A percentile compares a stretch with the other conserved stretches of the same genome.
phyloP scores from a whole-genome alignment of 2,329 filamentous ascomycete species.

The Hypoxylon sp. region DNA sequence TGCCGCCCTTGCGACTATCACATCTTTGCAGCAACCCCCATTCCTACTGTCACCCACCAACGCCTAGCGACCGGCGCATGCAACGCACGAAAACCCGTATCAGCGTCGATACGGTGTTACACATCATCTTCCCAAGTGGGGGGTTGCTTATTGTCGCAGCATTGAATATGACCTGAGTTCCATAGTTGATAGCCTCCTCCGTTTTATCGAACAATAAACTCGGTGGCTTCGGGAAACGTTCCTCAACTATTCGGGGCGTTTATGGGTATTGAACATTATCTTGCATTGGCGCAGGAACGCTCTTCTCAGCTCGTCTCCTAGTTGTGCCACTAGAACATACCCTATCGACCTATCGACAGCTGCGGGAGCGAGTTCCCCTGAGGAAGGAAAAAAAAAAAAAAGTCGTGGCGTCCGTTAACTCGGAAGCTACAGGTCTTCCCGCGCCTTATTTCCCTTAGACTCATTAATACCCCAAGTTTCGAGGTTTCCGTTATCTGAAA shows the following conservation, averaged over 20 bases:
- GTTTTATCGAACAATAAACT: constrained; percentile 31
- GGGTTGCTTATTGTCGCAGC: constrained; percentile 12
- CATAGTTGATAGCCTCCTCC: constrained; percentile 21
- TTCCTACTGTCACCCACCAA: constrained; percentile 42
- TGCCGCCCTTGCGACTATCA: constrained; percentile 34
- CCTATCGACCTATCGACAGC: constrained; percentile 38
- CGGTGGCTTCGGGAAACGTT: constrained; percentile 29
- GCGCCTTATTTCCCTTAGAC: constrained; percentile 33
- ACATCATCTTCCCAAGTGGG: constrained; percentile 32
- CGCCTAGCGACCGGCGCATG: constrained; percentile 20
- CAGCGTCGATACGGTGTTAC: constrained; percentile 28
- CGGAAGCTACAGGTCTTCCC: constrained; percentile 36
- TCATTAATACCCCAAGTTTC: constrained; percentile 2
- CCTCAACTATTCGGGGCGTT: constrained; percentile 25
- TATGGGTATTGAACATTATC: constrained; percentile 34
- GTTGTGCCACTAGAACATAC: constrained; percentile 34
- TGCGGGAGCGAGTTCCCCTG: constrained; percentile 31
- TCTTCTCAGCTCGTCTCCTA: constrained; percentile 37
- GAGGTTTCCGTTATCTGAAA: constrained; percentile 20
- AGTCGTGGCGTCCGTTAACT: constrained; percentile 39
- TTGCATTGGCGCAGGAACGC: constrained; percentile 29
- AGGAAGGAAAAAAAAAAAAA: constrained; percentile 18
- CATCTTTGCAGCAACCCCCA: constrained; percentile 28
- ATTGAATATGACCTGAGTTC: constrained; percentile 20
- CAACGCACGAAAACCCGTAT: constrained; percentile 37